Evolutionary conservation across 192 early-diverging fungal species (phyloP).

Genomic region (Coemansia pectinata): DNA sequence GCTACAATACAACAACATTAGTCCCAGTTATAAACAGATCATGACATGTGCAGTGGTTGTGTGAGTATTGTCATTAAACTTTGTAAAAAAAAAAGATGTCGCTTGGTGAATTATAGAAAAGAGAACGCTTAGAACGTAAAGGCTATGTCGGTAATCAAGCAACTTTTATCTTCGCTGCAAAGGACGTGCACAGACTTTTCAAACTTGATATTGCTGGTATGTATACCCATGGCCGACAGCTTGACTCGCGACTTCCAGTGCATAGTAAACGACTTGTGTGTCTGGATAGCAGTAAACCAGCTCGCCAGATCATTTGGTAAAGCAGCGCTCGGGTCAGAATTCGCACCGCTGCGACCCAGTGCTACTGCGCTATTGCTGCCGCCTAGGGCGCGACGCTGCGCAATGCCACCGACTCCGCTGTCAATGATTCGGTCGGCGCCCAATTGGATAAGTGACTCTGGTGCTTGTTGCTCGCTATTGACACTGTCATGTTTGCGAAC

Average conservation of each 20-base stretch:
- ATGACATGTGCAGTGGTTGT: too few species aligned
- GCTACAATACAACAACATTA: too few species aligned
- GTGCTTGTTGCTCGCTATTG: not conserved
- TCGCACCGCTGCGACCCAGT: not conserved
- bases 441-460: not conserved
- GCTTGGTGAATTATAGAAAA: not conserved
- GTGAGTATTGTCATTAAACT: too few species aligned
- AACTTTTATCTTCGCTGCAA: conserved; percentile 27
- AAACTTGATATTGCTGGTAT: conserved; percentile 38
- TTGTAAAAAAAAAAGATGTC: not conserved
- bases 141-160: conserved; percentile 13
- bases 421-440: conserved; percentile 1
- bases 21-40: too few species aligned
- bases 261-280: conserved; percentile 39
- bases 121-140: not conserved
- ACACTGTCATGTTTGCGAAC: not conserved
- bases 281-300: conserved; percentile 44
- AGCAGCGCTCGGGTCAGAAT: not conserved
- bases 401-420: conserved; percentile 7
- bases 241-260: conserved; percentile 41
- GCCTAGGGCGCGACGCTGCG: conserved; percentile 16
- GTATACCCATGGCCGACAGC: conserved; percentile 40
- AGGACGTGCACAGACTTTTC: conserved; percentile 42
- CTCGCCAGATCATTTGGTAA: conserved; percentile 14
- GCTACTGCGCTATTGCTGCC: not conserved